Evolutionary conservation across 441 rosid genomes (phyloP).

Genomic region (Lagerstroemia fauriei): DNA sequence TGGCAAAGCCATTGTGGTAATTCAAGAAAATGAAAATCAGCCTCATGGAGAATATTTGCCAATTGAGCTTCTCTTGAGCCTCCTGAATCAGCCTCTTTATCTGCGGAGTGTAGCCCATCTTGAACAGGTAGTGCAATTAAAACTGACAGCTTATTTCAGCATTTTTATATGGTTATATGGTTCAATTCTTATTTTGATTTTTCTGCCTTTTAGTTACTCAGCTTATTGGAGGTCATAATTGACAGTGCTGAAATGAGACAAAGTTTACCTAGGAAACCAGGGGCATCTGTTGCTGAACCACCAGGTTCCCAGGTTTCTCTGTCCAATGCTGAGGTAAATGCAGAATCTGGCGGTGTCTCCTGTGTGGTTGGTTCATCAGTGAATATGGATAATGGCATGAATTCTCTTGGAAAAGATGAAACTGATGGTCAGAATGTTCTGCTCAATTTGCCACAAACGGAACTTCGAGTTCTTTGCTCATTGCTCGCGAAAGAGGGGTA

Average conservation of each 20-base stretch:
- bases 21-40: slow-evolving; percentile 50
- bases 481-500: slow-evolving; percentile 98
- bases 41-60: slow-evolving; percentile 55
- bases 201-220: slow-evolving; percentile 66
- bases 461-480: slow-evolving; percentile 85
- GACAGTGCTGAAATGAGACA: slow-evolving; percentile 72
- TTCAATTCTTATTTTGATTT: slow-evolving; percentile 13
- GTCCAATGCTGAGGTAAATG: slow-evolving; percentile 45
- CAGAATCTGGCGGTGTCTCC: slow-evolving; percentile 44
- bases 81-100: slow-evolving; percentile 90
- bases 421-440: slow-evolving; percentile 59
- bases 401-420: slow-evolving; percentile 50
- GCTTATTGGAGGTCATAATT: slow-evolving; percentile 81
- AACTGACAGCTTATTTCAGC: not conserved
- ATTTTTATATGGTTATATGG: slow-evolving; percentile 14
- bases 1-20: slow-evolving; percentile 71
- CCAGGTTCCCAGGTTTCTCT: slow-evolving; percentile 43
- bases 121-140: slow-evolving; percentile 65
- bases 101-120: slow-evolving; percentile 93
- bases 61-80: slow-evolving; percentile 76
- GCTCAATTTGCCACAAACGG: slow-evolving; percentile 73
- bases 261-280: slow-evolving; percentile 52
- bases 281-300: slow-evolving; percentile 48
- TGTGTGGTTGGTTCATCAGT: slow-evolving; percentile 47
- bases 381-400: slow-evolving; percentile 43